Evolutionary conservation across 148 eudicot genomes (phyloP).

Genomic region (Arctostaphylos glauca): DNA sequence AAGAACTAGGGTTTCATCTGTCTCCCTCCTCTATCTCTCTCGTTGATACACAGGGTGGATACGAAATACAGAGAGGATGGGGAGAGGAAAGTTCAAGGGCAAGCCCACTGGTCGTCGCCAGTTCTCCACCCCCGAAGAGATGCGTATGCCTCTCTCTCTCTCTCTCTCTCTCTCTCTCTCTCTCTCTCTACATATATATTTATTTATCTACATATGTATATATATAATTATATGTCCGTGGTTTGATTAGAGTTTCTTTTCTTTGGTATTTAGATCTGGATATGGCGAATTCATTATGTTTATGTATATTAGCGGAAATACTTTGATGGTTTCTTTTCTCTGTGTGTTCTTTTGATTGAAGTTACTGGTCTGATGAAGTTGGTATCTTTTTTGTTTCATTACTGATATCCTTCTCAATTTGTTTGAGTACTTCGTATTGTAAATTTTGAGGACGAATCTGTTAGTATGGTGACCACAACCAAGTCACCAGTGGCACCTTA

Average conservation of each 20-base stretch:
- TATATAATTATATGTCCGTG: not conserved
- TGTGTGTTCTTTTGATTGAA: no score
- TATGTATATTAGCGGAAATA: not conserved
- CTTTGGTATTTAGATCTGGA: not conserved
- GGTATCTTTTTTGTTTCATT: no score
- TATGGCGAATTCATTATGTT: not conserved
- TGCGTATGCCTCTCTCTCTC: slow-evolving; percentile 24
- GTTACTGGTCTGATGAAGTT: no score
- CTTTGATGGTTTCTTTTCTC: not conserved
- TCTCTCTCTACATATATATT: no score
- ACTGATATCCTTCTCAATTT: no score
- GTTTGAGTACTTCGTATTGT: no score
- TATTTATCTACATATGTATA: not conserved
- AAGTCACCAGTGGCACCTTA: no score
- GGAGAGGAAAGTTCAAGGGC: slow-evolving; percentile 63
- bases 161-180: not conserved
- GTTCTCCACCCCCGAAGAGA: slow-evolving; percentile 53
- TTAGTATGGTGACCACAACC: no score
- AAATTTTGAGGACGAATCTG: no score
- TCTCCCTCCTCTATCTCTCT: no score
- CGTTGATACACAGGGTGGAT: no score
- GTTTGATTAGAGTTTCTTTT: not conserved
- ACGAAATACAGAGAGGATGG: slow-evolving; percentile 25
- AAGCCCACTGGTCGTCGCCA: slow-evolving; percentile 72
- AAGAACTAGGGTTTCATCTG: no score